Percentiles rank a stretch among this genome's conserved stretches.
Conservation (phyloP, 2,329 filamentous ascomycete species). For the Byssoonygena ceratinophila region DNA sequence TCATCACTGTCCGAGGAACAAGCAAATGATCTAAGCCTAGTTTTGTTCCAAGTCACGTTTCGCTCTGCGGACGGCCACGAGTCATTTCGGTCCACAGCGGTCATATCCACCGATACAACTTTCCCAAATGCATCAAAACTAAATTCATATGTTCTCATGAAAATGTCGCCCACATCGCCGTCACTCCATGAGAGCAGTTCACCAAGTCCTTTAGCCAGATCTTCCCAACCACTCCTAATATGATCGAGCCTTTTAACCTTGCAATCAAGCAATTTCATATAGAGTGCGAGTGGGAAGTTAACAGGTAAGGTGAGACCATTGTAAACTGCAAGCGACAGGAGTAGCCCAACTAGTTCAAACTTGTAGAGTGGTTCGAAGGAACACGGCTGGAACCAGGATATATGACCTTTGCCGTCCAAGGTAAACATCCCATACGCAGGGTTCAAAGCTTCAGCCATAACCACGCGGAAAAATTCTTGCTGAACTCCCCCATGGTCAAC, state of each 20-base stretch:
- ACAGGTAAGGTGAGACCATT: constrained; percentile 87
- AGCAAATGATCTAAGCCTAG: constrained; percentile 4
- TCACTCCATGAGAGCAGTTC: constrained; percentile 68
- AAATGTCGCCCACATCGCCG: constrained; percentile 69
- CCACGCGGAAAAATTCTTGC: constrained; percentile 86
- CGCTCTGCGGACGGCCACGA: constrained; percentile 25
- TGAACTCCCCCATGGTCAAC: constrained; percentile 92
- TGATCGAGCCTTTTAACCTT: constrained; percentile 61
- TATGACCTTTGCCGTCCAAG: constrained; percentile 61
- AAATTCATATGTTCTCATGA: constrained; percentile 78
- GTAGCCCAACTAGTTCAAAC: constrained; percentile 74
- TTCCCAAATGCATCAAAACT: constrained; percentile 52
- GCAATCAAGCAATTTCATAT: constrained; percentile 63
- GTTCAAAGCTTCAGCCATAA: constrained; percentile 67
- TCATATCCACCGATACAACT: constrained; percentile 47
- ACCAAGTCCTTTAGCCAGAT: constrained; percentile 62
- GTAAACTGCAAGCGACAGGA: constrained; percentile 84
- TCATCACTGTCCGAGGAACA: constrained; percentile 6
- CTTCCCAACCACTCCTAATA: constrained; percentile 80
- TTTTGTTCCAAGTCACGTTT: constrained; percentile 14
- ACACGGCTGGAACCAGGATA: constrained; percentile 80
- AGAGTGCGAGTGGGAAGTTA: constrained; percentile 76
- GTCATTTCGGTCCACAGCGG: constrained; percentile 31
- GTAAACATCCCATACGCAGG: constrained; percentile 69
- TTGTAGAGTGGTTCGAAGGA: constrained; percentile 78